Base-by-base conservation (phyloP, 495 filamentous ascomycete genomes). In the Podospora sp. region DNA sequence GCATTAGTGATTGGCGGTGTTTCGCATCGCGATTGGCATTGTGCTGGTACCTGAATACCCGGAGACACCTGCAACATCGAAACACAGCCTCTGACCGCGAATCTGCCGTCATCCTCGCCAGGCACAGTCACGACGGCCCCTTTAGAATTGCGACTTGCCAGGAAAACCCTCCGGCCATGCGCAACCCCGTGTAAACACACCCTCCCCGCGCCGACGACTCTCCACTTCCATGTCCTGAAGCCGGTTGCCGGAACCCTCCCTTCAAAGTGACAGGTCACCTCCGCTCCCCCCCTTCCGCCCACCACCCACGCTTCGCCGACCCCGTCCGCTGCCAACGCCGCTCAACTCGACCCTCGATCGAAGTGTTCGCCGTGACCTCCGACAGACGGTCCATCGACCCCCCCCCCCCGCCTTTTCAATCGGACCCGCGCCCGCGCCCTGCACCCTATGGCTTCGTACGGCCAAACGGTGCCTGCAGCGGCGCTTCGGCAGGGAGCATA, bases 361-460 rank as follows among this genome's bases (percentile, higher is more conserved):
- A 49, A 9, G n/a, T 21, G 22, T 12, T 70, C 24, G 22, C 36
- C 40, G 2, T 25, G 29, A 20, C 22, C 21, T 18, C 21, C 40
- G 16, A 46, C 5, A 46, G 16, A 46, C 40, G 16, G 40, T 14
- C 16, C 40, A 18, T 46, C 40, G 9, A 2, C 16, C 14, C 11
- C 40, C 40, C 11, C 40, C 5, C 16, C 14, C 11, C 40, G 5
- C 11, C 40, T 2, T 14, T 46, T 46, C 40, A 46, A 27, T 57
- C 26, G 53, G 53, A 57, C 22, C 29, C 26, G 22, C 63, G 20
- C 14, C 40, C 16, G 40, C 40, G 12, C 12, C n/a, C 21, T 58
- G 18, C 24, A 20, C 22, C 51, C 62, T 58, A 84, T 84, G 82
- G 77, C 81, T 66, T 83, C 82, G 36, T 80, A 79, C 71, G 76